Conservation (phyloP, 1,139 yeast genomes). For the Zygoascus meyerae region DNA sequence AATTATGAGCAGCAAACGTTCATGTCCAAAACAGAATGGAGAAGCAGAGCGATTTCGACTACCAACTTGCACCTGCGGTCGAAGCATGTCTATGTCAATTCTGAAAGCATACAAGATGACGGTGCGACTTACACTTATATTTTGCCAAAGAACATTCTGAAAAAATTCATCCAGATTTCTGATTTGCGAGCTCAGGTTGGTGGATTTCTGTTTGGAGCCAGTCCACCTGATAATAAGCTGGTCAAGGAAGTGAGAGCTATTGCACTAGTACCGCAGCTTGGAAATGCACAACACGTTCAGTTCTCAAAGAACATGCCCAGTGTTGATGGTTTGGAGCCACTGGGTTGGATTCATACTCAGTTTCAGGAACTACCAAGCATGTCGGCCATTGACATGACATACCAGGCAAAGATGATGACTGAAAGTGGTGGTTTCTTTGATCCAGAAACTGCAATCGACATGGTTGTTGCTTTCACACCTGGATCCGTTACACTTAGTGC, state of each 20-base stretch:
- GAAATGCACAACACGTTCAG: slow-evolving; percentile 60
- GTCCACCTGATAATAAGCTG: slow-evolving; percentile 63
- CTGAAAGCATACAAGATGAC: slow-evolving; percentile 49
- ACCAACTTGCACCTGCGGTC: slow-evolving; percentile 67
- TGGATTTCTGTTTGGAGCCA: slow-evolving; percentile 69
- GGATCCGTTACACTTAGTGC: slow-evolving; percentile 81
- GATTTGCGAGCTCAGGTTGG: slow-evolving; percentile 82
- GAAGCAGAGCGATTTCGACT: slow-evolving; percentile 77
- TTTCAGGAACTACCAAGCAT: slow-evolving; percentile 54
- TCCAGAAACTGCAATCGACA: slow-evolving; percentile 43
- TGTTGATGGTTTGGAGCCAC: slow-evolving; percentile 34
- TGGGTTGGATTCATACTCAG: slow-evolving; percentile 57
- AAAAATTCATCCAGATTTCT: slow-evolving; percentile 71
- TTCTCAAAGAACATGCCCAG: slow-evolving; percentile 49
- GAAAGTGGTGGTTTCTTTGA: slow-evolving; percentile 32
- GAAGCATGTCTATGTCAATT: slow-evolving; percentile 68
- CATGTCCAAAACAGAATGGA: slow-evolving; percentile 86
- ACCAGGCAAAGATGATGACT: slow-evolving; percentile 45
- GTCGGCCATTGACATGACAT: slow-evolving; percentile 67
- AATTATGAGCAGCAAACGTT: slow-evolving; percentile 82
- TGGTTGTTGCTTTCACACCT: slow-evolving; percentile 69
- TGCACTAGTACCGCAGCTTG: slow-evolving; percentile 85
- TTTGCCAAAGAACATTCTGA: slow-evolving; percentile 74
- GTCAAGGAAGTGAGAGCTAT: slow-evolving; percentile 74
- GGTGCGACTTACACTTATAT: slow-evolving; percentile 60